Evolutionary conservation across 306 rosid species (phyloP).

Genomic region (Vigna radiata): DNA sequence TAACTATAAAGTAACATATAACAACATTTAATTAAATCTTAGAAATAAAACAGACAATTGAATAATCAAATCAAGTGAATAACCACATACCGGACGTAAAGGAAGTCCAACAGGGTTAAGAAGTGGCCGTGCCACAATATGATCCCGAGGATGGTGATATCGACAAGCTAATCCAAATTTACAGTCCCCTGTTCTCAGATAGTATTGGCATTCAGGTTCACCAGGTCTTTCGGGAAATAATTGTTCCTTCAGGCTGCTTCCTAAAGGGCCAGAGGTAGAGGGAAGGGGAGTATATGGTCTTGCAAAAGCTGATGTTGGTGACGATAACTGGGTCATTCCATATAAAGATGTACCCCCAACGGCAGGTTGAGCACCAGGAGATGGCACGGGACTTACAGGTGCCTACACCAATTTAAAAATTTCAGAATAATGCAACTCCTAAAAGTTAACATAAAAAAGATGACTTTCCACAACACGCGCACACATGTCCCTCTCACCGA

Average conservation of each 20-base stretch:
- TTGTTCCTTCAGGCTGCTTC: conserved; percentile 62
- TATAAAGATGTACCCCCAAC: conserved; percentile 78
- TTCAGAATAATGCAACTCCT: neutral
- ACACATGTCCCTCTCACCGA: conserved; percentile 61
- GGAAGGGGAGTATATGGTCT: conserved; percentile 69
- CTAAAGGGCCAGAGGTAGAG: conserved; percentile 58
- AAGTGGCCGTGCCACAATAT: conserved; percentile 54
- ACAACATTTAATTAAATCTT: neutral
- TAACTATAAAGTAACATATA: neutral
- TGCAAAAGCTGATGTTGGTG: conserved; percentile 71
- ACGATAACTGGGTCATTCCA: conserved; percentile 76
- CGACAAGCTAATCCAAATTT: conserved; percentile 85
- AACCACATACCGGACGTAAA: conserved; percentile 73
- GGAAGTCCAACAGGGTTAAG: conserved; percentile 87
- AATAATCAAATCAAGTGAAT: neutral
- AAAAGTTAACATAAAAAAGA: conserved; percentile 12
- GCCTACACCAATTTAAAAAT: conserved; percentile 63
- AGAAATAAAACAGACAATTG: conserved; percentile 6
- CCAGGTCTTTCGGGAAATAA: conserved; percentile 88
- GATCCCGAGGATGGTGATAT: conserved; percentile 82
- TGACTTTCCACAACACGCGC: neutral
- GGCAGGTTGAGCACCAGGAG: conserved; percentile 85
- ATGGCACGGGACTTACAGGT: conserved; percentile 79
- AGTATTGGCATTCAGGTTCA: conserved; percentile 82
- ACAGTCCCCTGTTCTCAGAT: conserved; percentile 86